Conservation (phyloP, 1,139 yeast species). For the Yarrowia galli region DNA sequence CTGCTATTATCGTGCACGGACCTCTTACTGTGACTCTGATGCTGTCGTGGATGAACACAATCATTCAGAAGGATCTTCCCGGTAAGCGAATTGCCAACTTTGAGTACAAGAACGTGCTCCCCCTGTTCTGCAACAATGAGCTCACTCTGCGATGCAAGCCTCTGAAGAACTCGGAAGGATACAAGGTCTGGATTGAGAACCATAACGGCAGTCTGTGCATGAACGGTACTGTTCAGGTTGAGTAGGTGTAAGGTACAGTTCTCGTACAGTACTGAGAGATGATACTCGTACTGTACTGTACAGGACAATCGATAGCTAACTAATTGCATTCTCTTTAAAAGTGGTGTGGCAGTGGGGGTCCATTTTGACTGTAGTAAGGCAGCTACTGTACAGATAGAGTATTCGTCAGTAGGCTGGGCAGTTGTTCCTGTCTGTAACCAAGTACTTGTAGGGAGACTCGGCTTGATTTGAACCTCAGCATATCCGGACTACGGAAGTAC, state of each 20-base stretch:
- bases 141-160: conserved; percentile 46
- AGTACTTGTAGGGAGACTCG: no score
- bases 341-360: no score
- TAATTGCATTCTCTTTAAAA: not conserved
- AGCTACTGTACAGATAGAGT: no score
- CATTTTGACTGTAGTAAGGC: no score
- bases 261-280: no score
- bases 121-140: conserved; percentile 54
- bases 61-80: conserved; percentile 39
- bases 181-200: conserved; percentile 50
- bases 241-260: no score
- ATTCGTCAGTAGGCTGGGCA: no score
- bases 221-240: conserved; percentile 15
- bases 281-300: no score
- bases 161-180: conserved; percentile 43
- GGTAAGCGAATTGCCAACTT: conserved; percentile 49
- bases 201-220: conserved; percentile 44
- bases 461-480: no score
- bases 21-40: conserved; percentile 73
- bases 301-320: not conserved
- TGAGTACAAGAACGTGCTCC: conserved; percentile 60
- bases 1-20: conserved; percentile 75
- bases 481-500: no score
- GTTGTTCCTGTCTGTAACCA: no score
- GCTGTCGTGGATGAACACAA: conserved; percentile 58